Conservation (phyloP, 2,329 filamentous ascomycete species). For the Colletotrichum sp. region DNA sequence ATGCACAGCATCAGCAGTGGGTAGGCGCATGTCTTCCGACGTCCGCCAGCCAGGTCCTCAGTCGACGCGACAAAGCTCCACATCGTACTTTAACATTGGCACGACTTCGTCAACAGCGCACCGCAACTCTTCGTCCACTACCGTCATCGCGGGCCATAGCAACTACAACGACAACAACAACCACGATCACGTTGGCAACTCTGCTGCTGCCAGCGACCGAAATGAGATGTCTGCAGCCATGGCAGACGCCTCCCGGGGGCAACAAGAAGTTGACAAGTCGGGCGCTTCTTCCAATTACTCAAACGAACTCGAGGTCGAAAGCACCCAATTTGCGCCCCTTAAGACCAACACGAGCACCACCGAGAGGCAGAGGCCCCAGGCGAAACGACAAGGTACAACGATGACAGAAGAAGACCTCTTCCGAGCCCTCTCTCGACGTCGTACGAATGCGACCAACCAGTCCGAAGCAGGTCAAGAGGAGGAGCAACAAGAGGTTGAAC, state of each 20-base stretch:
- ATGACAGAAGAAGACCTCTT: slow-evolving; percentile 58
- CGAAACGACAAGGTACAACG: slow-evolving; percentile 28
- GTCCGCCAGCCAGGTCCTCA: not conserved
- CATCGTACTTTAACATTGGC: not conserved
- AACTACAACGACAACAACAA: not conserved
- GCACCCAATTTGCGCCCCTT: slow-evolving; percentile 29
- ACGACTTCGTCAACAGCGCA: not conserved
- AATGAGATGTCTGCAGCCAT: not conserved
- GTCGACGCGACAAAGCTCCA: not conserved
- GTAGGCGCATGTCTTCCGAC: not conserved
- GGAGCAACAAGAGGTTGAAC: slow-evolving; percentile 57
- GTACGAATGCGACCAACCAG: slow-evolving; percentile 39
- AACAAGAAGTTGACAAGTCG: not conserved
- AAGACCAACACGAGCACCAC: slow-evolving; percentile 24
- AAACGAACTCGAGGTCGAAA: not conserved
- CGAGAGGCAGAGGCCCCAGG: slow-evolving; percentile 14
- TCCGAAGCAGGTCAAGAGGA: slow-evolving; percentile 45
- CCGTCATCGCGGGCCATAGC: not conserved
- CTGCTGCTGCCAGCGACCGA: not conserved
- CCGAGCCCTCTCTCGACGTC: slow-evolving; percentile 51
- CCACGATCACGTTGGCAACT: not conserved
- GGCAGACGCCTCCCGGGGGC: not conserved
- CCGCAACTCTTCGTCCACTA: not conserved
- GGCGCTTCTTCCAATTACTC: not conserved
- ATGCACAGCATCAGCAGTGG: not conserved